Conservation (phyloP, 2,329 filamentous ascomycete genomes). For the Stemphylium beticola region DNA sequence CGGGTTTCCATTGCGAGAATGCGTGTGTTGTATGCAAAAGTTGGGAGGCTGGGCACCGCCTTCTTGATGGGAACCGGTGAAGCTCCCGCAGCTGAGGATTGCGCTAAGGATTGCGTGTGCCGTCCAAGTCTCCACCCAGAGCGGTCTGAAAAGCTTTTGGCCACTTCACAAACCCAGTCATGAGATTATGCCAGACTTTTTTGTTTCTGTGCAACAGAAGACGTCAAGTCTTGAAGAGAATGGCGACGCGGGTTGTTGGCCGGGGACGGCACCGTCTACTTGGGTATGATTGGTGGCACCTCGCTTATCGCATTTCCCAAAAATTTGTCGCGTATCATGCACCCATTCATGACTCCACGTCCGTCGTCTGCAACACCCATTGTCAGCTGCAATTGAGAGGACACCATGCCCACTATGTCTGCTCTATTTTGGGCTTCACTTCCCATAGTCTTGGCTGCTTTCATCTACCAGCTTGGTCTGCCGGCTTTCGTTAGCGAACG, state of each 20-base stretch:
- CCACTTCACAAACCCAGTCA: background rate
- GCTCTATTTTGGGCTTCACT: slow-evolving; percentile 31
- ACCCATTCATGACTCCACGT: background rate
- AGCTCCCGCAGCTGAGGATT: background rate
- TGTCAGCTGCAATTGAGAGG: background rate
- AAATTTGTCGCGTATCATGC: background rate
- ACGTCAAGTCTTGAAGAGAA: background rate
- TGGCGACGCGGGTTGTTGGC: background rate
- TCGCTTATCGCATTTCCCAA: slow-evolving; percentile 5
- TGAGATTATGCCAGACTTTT: background rate
- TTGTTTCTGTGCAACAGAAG: background rate
- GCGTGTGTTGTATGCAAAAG: background rate
- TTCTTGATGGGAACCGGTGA: background rate
- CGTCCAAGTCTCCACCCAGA: background rate
- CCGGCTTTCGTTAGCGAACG: slow-evolving; percentile 25
- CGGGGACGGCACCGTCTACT: background rate
- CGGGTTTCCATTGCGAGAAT: background rate
- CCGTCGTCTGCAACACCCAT: background rate
- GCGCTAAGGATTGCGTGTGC: background rate
- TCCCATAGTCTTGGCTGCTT: slow-evolving; percentile 33
- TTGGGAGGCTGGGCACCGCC: background rate
- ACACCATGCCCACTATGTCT: slow-evolving; percentile 30
- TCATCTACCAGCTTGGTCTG: slow-evolving; percentile 38
- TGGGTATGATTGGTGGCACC: slow-evolving; percentile 1
- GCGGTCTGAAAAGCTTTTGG: background rate